These are phyloP conservation scores for Debaryomyces sp. DNA, from an alignment of 1,139 yeast genomes.

Conservation along the genomic window DNA sequence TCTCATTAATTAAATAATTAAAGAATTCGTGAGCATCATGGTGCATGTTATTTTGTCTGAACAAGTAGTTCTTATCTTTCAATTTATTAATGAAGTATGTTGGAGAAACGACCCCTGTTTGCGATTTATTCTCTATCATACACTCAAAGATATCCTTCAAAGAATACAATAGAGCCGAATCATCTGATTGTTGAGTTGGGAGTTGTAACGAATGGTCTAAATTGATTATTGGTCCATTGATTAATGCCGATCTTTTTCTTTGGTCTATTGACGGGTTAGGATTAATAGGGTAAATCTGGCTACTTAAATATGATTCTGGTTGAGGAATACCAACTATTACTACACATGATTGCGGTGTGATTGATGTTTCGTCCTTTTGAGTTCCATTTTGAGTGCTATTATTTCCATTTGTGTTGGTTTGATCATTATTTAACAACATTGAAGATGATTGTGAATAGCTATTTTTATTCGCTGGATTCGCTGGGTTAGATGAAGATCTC, in stretches of 20 bases:
- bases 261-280: conserved; percentile 68
- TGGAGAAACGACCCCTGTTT: conserved; percentile 87
- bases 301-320: conserved; percentile 38
- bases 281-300: conserved; percentile 45
- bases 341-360: conserved; percentile 28
- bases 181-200: conserved; percentile 46
- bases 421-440: conserved; percentile 32
- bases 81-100: conserved; percentile 69
- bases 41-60: conserved; percentile 86
- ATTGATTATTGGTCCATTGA: conserved; percentile 83
- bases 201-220: conserved; percentile 63
- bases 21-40: conserved; percentile 98
- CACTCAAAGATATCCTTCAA: conserved; percentile 85
- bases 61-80: conserved; percentile 80
- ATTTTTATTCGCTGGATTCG: conserved; percentile 19
- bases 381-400: conserved; percentile 9
- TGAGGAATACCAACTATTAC: conserved; percentile 48
- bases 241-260: conserved; percentile 76
- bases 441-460: conserved; percentile 44
- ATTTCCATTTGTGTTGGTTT: conserved; percentile 13
- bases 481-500: conserved; percentile 16
- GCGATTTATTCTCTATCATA: conserved; percentile 70
- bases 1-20: conserved; percentile 80
- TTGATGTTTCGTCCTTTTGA: conserved; percentile 21
- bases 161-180: conserved; percentile 66